phyloP scores from a whole-genome alignment of 2,329 filamentous ascomycete genomes.

The Talaromyces albobiverticillius region DNA sequence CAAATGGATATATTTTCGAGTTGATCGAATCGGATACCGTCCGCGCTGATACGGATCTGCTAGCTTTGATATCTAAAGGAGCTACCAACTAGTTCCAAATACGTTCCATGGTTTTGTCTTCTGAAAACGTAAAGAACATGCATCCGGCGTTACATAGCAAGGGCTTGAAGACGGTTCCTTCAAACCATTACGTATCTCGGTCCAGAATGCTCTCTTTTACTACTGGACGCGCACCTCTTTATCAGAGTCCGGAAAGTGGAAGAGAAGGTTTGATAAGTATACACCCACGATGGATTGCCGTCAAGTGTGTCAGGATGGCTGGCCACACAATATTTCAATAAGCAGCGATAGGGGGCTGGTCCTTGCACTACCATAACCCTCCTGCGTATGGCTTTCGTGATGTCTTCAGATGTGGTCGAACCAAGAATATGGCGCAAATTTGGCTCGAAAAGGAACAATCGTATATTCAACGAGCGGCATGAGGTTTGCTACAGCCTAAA shows the following conservation, averaged over 20 bases:
- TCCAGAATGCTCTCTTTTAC: not conserved
- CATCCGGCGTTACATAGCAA: slow-evolving; percentile 28
- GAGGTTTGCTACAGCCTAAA: not conserved
- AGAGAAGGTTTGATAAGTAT: not conserved
- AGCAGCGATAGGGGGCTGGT: not conserved
- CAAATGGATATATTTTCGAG: slow-evolving; percentile 72
- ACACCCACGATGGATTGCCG: not conserved
- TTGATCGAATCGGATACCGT: slow-evolving; percentile 80
- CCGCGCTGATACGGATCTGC: slow-evolving; percentile 62
- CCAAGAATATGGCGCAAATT: not conserved
- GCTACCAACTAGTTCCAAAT: not conserved
- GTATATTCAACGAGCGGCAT: not conserved
- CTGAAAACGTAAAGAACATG: not conserved
- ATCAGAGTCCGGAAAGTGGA: not conserved
- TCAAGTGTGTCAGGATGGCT: not conserved
- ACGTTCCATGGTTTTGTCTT: not conserved
- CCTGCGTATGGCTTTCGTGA: not conserved
- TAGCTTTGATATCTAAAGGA: not conserved
- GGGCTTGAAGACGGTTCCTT: not conserved
- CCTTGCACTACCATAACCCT: not conserved
- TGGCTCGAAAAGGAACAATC: not conserved
- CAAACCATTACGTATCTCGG: not conserved
- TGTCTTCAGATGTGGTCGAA: not conserved
- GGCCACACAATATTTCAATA: not conserved
- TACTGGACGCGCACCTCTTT: not conserved